phyloP scores from a whole-genome alignment of 345 rosid species.

The Eucalyptus caleyi region DNA sequence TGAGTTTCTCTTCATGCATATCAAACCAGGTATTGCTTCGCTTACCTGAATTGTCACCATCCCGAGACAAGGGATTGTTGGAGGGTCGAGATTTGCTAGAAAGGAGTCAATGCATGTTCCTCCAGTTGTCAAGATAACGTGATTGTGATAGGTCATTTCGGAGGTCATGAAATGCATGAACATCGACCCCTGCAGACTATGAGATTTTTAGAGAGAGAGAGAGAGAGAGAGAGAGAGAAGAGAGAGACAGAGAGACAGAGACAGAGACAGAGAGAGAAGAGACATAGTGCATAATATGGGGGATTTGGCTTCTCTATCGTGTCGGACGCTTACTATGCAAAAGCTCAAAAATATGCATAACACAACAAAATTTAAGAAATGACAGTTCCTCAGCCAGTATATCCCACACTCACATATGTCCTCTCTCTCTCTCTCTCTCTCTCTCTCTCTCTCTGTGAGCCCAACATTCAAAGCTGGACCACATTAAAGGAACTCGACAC shows the following conservation, averaged over 20 bases:
- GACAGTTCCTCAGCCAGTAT: constrained; percentile 21
- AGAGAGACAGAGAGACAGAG: not conserved
- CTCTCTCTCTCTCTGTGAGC: not conserved
- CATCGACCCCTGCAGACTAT: not conserved
- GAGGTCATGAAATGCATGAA: not conserved
- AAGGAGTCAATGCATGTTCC: not conserved
- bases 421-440: not conserved
- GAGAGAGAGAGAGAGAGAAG: not conserved
- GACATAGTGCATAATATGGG: constrained; percentile 31
- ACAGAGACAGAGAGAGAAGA: not conserved
- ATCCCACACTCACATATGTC: not conserved
- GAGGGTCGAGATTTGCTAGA: not conserved
- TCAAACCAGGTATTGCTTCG: not conserved
- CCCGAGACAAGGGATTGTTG: not conserved
- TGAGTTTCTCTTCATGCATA: not conserved
- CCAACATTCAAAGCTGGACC: constrained; percentile 37
- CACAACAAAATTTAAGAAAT: constrained; percentile 14
- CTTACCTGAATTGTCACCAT: not conserved
- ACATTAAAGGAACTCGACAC: not conserved
- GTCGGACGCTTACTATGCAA: constrained; percentile 41
- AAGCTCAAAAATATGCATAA: constrained; percentile 7
- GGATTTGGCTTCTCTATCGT: constrained; percentile 33
- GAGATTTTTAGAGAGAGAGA: not conserved
- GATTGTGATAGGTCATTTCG: not conserved
- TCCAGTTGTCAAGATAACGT: not conserved